Conservation (phyloP, 257 asterid species). For the Plantago elongata region DNA sequence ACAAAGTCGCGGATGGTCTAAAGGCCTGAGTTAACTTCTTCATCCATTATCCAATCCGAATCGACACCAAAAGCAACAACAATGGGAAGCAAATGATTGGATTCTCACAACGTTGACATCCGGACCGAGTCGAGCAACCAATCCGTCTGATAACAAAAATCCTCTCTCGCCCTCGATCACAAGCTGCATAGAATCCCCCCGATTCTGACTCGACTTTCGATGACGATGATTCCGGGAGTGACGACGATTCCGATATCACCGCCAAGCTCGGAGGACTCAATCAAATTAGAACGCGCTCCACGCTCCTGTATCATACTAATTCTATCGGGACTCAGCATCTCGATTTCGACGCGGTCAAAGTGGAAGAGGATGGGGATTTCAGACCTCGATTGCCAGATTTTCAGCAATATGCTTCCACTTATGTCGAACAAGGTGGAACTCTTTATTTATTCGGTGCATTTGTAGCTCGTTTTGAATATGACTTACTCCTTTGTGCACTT, state of each 20-base stretch:
- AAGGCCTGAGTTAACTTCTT: too few species aligned
- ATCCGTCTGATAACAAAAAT: conserved; percentile 23
- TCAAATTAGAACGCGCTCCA: conserved; percentile 68
- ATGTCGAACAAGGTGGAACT: conserved; percentile 44
- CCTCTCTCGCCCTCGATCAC: conserved; percentile 29
- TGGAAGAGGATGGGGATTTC: conserved; percentile 11
- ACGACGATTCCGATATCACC: conserved; percentile 32
- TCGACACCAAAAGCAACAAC: too few species aligned
- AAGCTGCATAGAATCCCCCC: conserved; percentile 60
- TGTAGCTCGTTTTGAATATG: neutral
- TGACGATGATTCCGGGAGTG: conserved; percentile 25
- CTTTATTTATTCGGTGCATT: neutral
- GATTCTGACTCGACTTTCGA: conserved; percentile 39
- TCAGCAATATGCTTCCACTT: conserved; percentile 30
- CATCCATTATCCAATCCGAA: too few species aligned
- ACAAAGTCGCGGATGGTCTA: too few species aligned
- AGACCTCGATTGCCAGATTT: conserved; percentile 13
- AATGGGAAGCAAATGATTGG: conserved; percentile 20
- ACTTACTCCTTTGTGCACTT: neutral
- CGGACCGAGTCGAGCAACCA: conserved; percentile 20
- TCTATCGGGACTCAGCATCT: conserved; percentile 27
- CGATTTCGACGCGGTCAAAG: conserved; percentile 5
- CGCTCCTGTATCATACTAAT: conserved; percentile 33
- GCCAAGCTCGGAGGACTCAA: conserved; percentile 59
- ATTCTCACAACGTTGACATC: conserved; percentile 35